These are phyloP conservation scores for Serendipita indica DNA, from an alignment of 768 basidiomycete genomes.

Conservation along the genomic window DNA sequence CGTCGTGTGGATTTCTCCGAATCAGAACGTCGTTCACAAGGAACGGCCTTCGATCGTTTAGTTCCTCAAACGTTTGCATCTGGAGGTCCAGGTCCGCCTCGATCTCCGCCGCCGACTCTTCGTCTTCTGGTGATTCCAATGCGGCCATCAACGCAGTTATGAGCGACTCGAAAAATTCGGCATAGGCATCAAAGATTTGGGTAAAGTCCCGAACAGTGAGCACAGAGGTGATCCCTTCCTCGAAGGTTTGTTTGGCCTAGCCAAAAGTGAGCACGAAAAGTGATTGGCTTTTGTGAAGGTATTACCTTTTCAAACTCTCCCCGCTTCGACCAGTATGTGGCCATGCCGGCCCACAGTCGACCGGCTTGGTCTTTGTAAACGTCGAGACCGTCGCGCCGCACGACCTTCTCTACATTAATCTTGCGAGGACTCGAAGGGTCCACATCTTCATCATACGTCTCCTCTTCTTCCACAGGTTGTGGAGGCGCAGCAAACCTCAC, in stretches of 20 bases:
- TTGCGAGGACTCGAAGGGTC: conserved; percentile 55
- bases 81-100: conserved; percentile 72
- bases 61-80: conserved; percentile 85
- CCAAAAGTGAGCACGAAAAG: background rate
- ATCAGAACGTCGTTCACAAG: conserved; percentile 90
- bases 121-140: conserved; percentile 70
- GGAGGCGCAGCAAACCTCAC: conserved; percentile 60
- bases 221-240: conserved; percentile 67
- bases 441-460: conserved; percentile 65
- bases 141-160: conserved; percentile 82
- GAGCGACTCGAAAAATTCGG: conserved; percentile 82
- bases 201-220: conserved; percentile 94
- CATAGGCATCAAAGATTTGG: conserved; percentile 93
- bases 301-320: conserved; percentile 65
- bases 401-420: conserved; percentile 76
- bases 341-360: conserved; percentile 86
- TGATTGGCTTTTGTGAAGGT: background rate
- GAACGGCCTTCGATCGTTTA: conserved; percentile 93
- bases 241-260: conserved; percentile 72
- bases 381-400: conserved; percentile 70
- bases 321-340: conserved; percentile 97
- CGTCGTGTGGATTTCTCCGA: conserved; percentile 89
- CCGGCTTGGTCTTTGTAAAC: conserved; percentile 96
- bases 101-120: conserved; percentile 58
- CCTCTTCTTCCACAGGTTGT: conserved; percentile 35